Evolutionary conservation across 805 yeast species (phyloP), one percentile per base, ranked within the genome.

Genomic region (Pichia insulana): DNA sequence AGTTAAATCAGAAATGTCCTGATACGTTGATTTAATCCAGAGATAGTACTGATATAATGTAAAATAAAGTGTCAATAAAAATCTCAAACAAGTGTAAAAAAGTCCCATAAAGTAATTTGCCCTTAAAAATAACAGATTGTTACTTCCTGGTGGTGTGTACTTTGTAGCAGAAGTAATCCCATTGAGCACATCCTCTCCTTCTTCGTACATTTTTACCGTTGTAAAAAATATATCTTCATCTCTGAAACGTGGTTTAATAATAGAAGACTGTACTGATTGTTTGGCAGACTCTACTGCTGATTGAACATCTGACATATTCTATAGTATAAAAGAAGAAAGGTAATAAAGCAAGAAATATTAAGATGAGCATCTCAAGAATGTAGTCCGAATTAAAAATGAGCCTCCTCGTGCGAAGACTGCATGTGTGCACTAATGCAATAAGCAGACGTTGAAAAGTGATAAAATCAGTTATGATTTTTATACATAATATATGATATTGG

Each of bases 171-270:
- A 20, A 12, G 34, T 30, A 10, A 39, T 22, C 25, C 25, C 10
- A 13, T 37, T 18, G 13, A 38, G 39, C 15, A 33, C 31, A 3
- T 43, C 35, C 4, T 39, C 36, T 9, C 42, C 51, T 27, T 44
- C 46, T 1, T 57, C 55, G 44, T 52, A 54, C 45, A 58, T 50
- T 15, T 40, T 46, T 11, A 46, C 13, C 2, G 59, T 44, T 16
- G 55, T 45, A 42, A 50, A 59, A 15, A 40, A 35, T 3, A 49
- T 8, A 37, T 59, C 63, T 2, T 51, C 44, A 18, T 45, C 47
- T n/a, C 40, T 41, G 26, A 52, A 47, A n/a, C 45, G 31, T 15
- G 63, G 63, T 39, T 55, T 50, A 7, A 59, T 46, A 20, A 59
- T 56, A 10, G 62, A 57, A 0, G 62, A 55, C n/a, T 53, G 55